Conservation (phyloP, 75 land plant species). For the Gnetum montanum region DNA sequence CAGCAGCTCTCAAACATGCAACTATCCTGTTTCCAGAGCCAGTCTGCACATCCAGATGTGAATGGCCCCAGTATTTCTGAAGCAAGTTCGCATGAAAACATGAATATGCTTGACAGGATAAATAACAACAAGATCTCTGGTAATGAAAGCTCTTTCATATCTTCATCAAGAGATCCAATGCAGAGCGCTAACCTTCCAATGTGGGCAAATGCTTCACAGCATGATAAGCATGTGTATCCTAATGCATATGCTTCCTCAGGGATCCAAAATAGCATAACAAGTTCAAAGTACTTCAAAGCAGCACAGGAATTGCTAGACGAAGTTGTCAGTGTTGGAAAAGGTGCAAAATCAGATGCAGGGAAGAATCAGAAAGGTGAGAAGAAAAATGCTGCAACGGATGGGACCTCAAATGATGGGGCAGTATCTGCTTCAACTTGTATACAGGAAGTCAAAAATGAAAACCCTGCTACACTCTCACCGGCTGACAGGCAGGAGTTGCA, state of each 20-base stretch:
- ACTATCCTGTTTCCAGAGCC: background rate
- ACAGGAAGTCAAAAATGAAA: slow-evolving; percentile 1
- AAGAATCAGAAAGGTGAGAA: slow-evolving; percentile 2
- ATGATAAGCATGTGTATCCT: background rate
- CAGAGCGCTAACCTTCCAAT: background rate
- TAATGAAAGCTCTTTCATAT: background rate
- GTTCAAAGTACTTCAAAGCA: slow-evolving; percentile 19
- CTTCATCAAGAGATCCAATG: slow-evolving; percentile 1
- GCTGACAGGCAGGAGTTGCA: slow-evolving; percentile 26
- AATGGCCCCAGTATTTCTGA: background rate
- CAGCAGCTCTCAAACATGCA: slow-evolving; percentile 13
- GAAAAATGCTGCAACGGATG: background rate
- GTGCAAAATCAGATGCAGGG: background rate
- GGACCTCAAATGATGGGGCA: background rate
- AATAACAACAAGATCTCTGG: background rate
- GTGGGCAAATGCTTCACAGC: background rate
- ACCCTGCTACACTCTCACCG: slow-evolving; percentile 3
- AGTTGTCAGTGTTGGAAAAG: slow-evolving; percentile 18
- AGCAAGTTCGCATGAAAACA: background rate
- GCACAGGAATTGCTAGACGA: slow-evolving; percentile 22
- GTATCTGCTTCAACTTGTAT: background rate
- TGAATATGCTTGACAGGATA: background rate
- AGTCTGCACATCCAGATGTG: background rate
- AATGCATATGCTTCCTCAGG: background rate
- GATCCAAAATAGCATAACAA: background rate